Conservation (phyloP, 305 asterid genomes). For the Rubia tinctorum region DNA sequence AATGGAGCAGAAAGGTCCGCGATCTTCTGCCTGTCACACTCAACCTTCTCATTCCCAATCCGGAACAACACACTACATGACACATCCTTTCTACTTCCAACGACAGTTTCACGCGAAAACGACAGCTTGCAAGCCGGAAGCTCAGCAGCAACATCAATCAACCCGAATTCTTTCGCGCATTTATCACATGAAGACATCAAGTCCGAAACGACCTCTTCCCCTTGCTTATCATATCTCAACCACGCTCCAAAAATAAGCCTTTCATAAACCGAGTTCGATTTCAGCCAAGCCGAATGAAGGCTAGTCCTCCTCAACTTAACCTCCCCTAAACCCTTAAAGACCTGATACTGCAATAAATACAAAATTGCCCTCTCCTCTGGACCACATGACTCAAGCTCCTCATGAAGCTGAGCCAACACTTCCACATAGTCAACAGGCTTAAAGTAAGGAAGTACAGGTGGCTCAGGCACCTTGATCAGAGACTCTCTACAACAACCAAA, state of each 20-base stretch:
- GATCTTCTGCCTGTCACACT: constrained; percentile 66
- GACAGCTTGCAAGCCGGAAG: constrained; percentile 36
- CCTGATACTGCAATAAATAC: constrained; percentile 82
- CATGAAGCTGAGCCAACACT: constrained; percentile 85
- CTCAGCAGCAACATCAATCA: constrained; percentile 72
- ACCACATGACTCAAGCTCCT: constrained; percentile 83
- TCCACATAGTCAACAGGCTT: constrained; percentile 92
- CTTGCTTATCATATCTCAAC: constrained; percentile 90
- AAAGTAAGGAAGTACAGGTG: constrained; percentile 70
- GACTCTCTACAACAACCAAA: constrained; percentile 69
- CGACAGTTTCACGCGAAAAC: constrained; percentile 15
- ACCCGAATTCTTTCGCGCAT: constrained; percentile 67
- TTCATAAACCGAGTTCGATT: constrained; percentile 70
- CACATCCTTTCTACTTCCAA: constrained; percentile 18
- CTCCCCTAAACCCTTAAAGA: constrained; percentile 96
- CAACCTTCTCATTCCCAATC: constrained; percentile 68
- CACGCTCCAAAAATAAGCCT: constrained; percentile 89
- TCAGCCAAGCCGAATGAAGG: constrained; percentile 80
- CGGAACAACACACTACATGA: constrained; percentile 50
- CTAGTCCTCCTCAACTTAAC: constrained; percentile 85
- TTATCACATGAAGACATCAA: constrained; percentile 76
- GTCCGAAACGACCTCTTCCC: constrained; percentile 68
- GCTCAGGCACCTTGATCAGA: constrained; percentile 83
- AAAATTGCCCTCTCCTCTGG: constrained; percentile 64
- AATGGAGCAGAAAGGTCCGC: constrained; percentile 88